Conservation (phyloP, 2,329 filamentous ascomycete genomes). For the Phialophora expanda region DNA sequence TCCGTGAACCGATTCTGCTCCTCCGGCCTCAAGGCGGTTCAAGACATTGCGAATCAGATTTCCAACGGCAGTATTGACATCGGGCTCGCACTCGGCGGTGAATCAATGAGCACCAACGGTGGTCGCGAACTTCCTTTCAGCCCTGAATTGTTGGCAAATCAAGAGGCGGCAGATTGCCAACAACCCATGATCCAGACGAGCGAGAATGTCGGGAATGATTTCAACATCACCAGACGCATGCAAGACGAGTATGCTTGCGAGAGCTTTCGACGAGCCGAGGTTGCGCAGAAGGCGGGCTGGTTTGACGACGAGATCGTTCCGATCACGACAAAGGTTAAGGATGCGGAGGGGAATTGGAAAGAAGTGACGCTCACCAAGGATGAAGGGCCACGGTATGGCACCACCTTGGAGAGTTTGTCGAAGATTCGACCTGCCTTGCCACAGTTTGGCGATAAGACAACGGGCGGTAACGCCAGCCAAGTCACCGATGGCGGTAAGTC, state of each 20-base stretch:
- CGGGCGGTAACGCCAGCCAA: conserved; percentile 92
- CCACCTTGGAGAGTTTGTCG: conserved; percentile 77
- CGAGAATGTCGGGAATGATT: conserved; percentile 93
- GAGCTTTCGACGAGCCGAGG: conserved; percentile 85
- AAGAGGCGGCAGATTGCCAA: conserved; percentile 84
- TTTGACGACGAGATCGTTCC: conserved; percentile 95
- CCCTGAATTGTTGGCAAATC: conserved; percentile 73
- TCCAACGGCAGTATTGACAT: conserved; percentile 78
- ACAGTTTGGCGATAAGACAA: conserved; percentile 82
- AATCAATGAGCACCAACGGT: conserved; percentile 72
- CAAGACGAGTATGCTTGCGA: conserved; percentile 88
- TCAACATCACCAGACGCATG: conserved; percentile 76
- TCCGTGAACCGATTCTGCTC: conserved; percentile 96
- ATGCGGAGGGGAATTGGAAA: conserved; percentile 78
- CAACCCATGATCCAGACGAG: conserved; percentile 98
- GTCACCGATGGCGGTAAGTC: conserved; percentile 82
- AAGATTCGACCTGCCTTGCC: conserved; percentile 93
- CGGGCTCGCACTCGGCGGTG: conserved; percentile 85
- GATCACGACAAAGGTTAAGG: conserved; percentile 80
- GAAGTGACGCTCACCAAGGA: conserved; percentile 81
- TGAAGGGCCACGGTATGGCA: conserved; percentile 89
- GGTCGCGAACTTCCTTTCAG: conserved; percentile 79
- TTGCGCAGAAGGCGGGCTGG: conserved; percentile 85
- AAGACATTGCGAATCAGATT: conserved; percentile 93
- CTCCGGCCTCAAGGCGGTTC: conserved; percentile 90